Evolutionary conservation across 495 filamentous ascomycete species (phyloP).

Genomic region (Aspergillus incahuasiensis): DNA sequence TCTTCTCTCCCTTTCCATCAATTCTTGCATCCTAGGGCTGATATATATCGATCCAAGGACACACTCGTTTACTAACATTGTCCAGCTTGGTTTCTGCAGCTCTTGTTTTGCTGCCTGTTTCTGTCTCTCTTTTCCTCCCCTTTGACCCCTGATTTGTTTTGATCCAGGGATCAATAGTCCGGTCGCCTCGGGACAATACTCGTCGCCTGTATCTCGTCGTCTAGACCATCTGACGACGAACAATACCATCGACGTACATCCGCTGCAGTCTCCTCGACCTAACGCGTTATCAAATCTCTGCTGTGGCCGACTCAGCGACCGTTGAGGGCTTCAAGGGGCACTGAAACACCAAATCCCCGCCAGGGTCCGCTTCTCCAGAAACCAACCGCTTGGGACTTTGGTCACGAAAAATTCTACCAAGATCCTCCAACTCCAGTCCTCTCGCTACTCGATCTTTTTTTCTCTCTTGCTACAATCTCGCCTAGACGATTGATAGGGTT

Average conservation of each 20-base stretch:
- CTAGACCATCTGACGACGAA: neutral
- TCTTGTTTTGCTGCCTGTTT: slow-evolving; percentile 3
- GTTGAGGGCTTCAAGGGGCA: slow-evolving; percentile 17
- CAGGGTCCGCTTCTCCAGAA: slow-evolving; percentile 12
- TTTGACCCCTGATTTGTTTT: slow-evolving; percentile 4
- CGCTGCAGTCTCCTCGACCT: neutral
- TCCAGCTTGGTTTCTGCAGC: neutral
- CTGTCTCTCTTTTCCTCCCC: slow-evolving; percentile 1
- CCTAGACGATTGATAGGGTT: slow-evolving; percentile 30
- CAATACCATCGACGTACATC: neutral
- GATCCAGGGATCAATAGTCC: neutral
- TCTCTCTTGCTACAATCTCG: neutral
- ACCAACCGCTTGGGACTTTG: slow-evolving; percentile 9
- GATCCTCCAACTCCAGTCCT: slow-evolving; percentile 4
- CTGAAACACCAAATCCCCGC: slow-evolving; percentile 23
- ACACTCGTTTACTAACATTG: slow-evolving; percentile 4
- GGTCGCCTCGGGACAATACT: neutral
- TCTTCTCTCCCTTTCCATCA: slow-evolving; percentile 9
- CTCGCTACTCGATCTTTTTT: slow-evolving; percentile 1
- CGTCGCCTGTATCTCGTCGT: neutral
- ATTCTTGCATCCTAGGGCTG: slow-evolving; percentile 6
- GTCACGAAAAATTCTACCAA: slow-evolving; percentile 5
- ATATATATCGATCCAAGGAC: slow-evolving; percentile 8
- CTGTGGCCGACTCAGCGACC: slow-evolving; percentile 4
- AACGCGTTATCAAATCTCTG: neutral